Conservation (phyloP, 2,329 filamentous ascomycete species). For the Emericellopsis cladophorae region DNA sequence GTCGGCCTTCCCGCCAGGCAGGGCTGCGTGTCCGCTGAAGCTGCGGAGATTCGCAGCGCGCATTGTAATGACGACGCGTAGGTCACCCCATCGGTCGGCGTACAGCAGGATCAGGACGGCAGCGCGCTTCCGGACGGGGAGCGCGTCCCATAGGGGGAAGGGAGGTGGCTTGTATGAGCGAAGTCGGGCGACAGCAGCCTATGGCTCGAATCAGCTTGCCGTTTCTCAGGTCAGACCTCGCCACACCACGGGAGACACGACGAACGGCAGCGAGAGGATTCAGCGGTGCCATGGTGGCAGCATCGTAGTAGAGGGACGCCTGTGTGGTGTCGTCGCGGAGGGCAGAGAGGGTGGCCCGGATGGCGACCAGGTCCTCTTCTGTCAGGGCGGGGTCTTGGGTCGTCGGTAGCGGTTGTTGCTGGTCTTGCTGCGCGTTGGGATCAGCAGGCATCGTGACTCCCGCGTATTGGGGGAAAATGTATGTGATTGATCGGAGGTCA, state of each 20-base stretch:
- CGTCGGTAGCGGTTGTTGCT: no score
- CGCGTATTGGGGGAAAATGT: no score
- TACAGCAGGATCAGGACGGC: constrained; percentile 84
- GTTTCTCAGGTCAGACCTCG: no score
- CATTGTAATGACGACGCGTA: constrained; percentile 61
- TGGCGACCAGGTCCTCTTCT: no score
- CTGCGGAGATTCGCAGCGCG: constrained; percentile 49
- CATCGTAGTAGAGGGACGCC: constrained; percentile 43
- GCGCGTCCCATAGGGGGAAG: constrained; percentile 47
- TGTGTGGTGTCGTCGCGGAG: background rate
- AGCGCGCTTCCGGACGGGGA: constrained; percentile 57
- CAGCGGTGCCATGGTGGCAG: constrained; percentile 41
- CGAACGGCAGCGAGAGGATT: constrained; percentile 41
- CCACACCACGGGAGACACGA: constrained; percentile 7
- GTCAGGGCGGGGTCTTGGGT: no score
- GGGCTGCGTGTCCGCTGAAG: constrained; percentile 76
- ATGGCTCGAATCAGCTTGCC: background rate
- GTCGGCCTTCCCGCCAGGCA: constrained; percentile 68
- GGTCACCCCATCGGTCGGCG: constrained; percentile 67
- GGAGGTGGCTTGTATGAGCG: constrained; percentile 47
- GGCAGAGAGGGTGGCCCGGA: no score
- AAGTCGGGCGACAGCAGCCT: constrained; percentile 48
- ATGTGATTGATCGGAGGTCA: no score
- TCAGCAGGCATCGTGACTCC: no score
- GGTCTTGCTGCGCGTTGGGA: no score